Evolutionary conservation across 768 basidiomycete species (phyloP).

Genomic region (Pleurotus salmoneostramineus): DNA sequence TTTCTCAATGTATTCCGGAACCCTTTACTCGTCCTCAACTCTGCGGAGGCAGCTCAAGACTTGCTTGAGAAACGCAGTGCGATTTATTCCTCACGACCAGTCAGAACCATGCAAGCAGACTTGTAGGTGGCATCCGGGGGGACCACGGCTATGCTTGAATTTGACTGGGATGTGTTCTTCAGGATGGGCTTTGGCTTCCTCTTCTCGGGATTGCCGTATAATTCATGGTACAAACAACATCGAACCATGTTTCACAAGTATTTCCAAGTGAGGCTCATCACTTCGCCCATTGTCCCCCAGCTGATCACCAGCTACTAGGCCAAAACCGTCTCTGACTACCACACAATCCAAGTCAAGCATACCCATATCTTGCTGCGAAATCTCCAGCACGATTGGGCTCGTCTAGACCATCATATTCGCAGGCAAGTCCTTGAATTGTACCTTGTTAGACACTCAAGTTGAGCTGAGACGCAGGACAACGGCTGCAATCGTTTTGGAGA

Average conservation of each 20-base stretch:
- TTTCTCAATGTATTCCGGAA: conserved; percentile 31
- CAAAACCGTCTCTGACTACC: conserved; percentile 18
- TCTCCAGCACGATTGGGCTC: conserved; percentile 11
- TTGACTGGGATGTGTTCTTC: neutral
- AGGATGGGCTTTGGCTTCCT: conserved; percentile 17
- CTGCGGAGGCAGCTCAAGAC: conserved; percentile 34
- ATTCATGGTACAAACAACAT: conserved; percentile 20
- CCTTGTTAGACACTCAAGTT: neutral
- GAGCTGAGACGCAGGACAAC: conserved; percentile 31
- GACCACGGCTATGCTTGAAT: too few species aligned
- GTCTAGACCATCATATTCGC: conserved; percentile 26
- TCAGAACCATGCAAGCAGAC: conserved; percentile 15
- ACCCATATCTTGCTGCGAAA: conserved; percentile 27
- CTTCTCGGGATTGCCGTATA: conserved; percentile 16
- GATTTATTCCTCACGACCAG: conserved; percentile 48
- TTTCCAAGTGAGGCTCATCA: conserved; percentile 2
- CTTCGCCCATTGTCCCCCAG: neutral
- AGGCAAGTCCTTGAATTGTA: conserved; percentile 26
- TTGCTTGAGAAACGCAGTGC: conserved; percentile 43
- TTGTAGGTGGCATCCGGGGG: conserved; percentile 4
- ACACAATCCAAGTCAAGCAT: conserved; percentile 23
- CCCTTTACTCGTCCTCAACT: conserved; percentile 44
- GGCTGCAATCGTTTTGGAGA: conserved; percentile 48
- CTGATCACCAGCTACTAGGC: neutral
- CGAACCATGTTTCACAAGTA: conserved; percentile 30